Percentiles rank a stretch among this genome's conserved stretches.
Evolutionary conservation across 1,284 basidiomycete genomes (phyloP).

Genomic region (Malassezia furfur): DNA sequence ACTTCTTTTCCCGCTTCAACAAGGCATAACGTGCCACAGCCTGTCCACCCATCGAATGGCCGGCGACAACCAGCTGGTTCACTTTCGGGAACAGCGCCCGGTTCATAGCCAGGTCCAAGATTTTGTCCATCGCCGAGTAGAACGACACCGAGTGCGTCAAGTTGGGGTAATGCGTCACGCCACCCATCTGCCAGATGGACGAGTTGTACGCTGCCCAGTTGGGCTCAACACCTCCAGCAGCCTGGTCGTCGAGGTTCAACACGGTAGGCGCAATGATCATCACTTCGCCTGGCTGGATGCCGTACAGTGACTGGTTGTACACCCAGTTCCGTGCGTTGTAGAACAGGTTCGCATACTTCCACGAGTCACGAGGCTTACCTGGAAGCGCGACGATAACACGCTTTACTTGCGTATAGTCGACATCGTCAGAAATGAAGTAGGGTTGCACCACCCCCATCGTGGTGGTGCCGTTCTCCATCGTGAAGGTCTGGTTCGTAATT

Average conservation of each 20-base stretch:
- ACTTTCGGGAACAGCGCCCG: conserved; percentile 29
- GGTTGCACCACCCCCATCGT: conserved; percentile 12
- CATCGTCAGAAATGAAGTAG: conserved; percentile 2
- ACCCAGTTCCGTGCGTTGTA: conserved; percentile 34
- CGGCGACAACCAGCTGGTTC: conserved; percentile 38
- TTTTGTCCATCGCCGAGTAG: conserved; percentile 32
- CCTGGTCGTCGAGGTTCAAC: conserved; percentile 28
- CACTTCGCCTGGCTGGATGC: conserved; percentile 22
- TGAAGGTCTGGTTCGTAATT: not conserved
- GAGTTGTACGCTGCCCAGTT: conserved; percentile 8
- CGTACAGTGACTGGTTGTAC: conserved; percentile 23
- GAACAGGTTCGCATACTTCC: conserved; percentile 39
- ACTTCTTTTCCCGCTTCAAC: conserved; percentile 31
- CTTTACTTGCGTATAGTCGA: conserved; percentile 16
- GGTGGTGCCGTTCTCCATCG: conserved; percentile 20
- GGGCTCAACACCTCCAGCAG: conserved; percentile 22
- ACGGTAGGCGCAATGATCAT: conserved; percentile 32
- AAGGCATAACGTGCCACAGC: conserved; percentile 33
- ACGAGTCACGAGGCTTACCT: conserved; percentile 32
- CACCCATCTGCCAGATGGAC: conserved; percentile 38
- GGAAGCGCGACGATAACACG: conserved; percentile 33
- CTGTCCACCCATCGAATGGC: conserved; percentile 44
- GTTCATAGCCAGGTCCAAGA: conserved; percentile 31
- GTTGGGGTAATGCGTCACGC: conserved; percentile 20
- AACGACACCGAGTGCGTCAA: conserved; percentile 22